Evolutionary conservation across 208 protist species (phyloP), one percentile per base, ranked within the genome.

Genomic region (Tetramitus jugosus): DNA sequence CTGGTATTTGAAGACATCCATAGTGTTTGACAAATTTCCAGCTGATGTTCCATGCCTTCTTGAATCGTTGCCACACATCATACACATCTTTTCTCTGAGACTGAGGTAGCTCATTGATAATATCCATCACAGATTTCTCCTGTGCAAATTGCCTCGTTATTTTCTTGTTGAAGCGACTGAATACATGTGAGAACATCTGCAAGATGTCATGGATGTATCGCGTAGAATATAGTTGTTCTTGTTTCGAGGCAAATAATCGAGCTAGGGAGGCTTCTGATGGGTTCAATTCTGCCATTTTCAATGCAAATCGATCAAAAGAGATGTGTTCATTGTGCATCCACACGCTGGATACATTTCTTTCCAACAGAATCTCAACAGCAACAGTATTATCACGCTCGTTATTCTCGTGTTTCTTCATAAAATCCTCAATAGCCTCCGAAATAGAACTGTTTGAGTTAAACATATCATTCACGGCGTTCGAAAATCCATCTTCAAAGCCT

Each of bases 1-100:
- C 17, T 52, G 65, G 65, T 35, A 71, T 71, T 7, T n/a, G n/a
- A 23, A 49, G 35, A 71, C 65, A 71, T 71, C 49, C 26, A 49
- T 71, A 71, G 2, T 3, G 43, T 46, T 71, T 40, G 0, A 71
- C 65, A 20, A 20, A 33, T 49, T 29, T 71, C 7, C 26, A 71
- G 8, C 26, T 23, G 0, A 10, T 33, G 33, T 71, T 71, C 65
- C 65, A 71, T 33, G 40, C 65, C 20, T 31, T 43, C n/a, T 8
- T 0, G 35, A 71, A 71, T 40, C 39, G 0, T 52, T 71, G 39
- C 29, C 43, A 71, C 6, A 3, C 3, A 35, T 14, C 29, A 4
- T 0, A 7, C 17, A 45, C 26, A 17, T 49, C 3, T 17, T 0
- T 35, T 71, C 65, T 42, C 17, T 71, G 39, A 14, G 2, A 13